Base-by-base conservation (phyloP, 106 monocot genomes). In the Dendrobium huoshanense region DNA sequence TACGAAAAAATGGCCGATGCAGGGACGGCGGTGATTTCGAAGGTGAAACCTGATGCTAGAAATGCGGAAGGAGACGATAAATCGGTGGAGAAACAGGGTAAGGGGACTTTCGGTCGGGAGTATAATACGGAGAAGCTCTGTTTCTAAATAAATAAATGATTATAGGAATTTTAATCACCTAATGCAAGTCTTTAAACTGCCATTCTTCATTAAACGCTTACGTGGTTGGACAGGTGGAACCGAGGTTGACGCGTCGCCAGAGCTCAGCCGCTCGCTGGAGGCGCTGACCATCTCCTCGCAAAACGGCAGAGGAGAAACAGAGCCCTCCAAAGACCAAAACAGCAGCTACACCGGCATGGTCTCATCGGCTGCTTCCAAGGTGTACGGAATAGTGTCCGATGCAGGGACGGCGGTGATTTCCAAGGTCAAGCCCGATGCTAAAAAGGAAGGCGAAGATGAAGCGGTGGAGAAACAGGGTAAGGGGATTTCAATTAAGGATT, bases 401-500 rank as follows among this genome's bases (percentile, higher is more conserved):
- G 75, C 84, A 4, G 77, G 84, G 6, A 55, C 82, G 7, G 82
- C 67, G 16, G 82, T 82, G 72, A 41, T 72, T 77, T 79, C 22
- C 4, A 82, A 79, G 73, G 81, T 58, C 73, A 77, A 74, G 20
- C 44, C 77, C 20, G 40, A 73, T 4, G 17, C 68, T 4, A 19
- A 48, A 5, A 43, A 48, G 70, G 41, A 44, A 3, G 80, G 25
- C 0, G 56, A 29, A 33, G 45, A 19, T 1, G 77, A 37, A 7
- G 55, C 11, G 24, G 20, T 25, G 41, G 70, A 18, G 79, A 22
- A 27, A 41, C 24, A 31, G 59, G 85, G 55, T 0, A 82, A 82
- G 77, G 84, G 84, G 82, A 56, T 77, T 31, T 77, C 84, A 18
- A 51, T 80, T 79, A 84, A 75, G 79, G 87, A 85, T 29, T 90